A percentile compares a stretch with the other conserved stretches of the same genome.
phyloP scores from a whole-genome alignment of 192 early-diverging fungal genomes.

The Gigaspora rosea region DNA sequence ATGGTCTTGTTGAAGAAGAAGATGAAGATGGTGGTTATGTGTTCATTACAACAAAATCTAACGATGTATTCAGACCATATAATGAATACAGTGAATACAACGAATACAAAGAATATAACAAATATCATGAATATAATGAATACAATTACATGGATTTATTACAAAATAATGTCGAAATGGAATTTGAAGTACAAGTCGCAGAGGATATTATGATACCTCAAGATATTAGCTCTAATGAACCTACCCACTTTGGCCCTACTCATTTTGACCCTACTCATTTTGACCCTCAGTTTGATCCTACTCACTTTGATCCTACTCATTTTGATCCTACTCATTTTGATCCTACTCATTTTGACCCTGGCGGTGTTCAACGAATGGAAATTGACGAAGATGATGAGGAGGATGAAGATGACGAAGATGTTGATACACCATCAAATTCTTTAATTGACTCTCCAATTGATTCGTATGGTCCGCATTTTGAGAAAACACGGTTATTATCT shows the following conservation, averaged over 20 bases:
- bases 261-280: background rate
- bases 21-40: constrained; percentile 21
- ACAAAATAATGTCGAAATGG: background rate
- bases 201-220: constrained; percentile 9
- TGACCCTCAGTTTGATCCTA: no score
- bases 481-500: no score
- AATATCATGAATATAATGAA: no score
- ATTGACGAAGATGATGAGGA: background rate
- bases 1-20: constrained; percentile 11
- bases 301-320: no score
- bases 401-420: background rate
- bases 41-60: background rate
- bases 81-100: background rate
- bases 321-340: background rate
- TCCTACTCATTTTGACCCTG: background rate
- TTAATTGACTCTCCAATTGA: no score
- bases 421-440: background rate
- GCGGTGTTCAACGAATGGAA: background rate
- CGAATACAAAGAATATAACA: background rate
- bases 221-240: background rate
- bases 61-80: background rate
- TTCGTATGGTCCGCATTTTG: no score
- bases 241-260: background rate
- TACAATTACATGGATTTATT: background rate
- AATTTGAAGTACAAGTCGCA: background rate